Base-by-base conservation (phyloP, 1,284 basidiomycete species). In the Pterula multifida region DNA sequence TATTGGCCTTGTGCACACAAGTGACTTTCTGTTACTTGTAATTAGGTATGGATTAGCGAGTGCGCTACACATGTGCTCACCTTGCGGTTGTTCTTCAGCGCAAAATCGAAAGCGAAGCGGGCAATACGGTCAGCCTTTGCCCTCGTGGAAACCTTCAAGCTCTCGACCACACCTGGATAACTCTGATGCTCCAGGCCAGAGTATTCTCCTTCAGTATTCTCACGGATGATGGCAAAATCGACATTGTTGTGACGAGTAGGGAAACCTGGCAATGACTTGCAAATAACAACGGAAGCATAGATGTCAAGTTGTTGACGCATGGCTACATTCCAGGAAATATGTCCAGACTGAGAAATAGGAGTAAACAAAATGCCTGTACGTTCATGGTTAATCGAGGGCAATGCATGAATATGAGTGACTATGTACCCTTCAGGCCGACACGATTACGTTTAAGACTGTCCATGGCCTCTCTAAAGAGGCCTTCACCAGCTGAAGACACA, bases 191-290 rank as follows among this genome's bases (percentile, higher is more conserved):
- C 96, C 57, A 99, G 73, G 52, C 96, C 96, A 59, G 93, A 95
- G 75, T 99, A 99, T 73, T 99, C 96, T 60, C 96, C 96, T 76
- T 99, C 96, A 21, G 96, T 99, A 75, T 99, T 99, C 70, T 99
- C 96, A 71, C 96, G 93, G 66, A 99, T 98, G 69, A 98, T 94
- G 60, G 90, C 93, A 68, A 97, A 96, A 72, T 99, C 95, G 64
- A 98, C 96, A 63, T 96, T 86, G 56, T 83, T 76, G 74, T 99
- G 95, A 60, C 95, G 89, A 44, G 96, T 98, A 39, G 93, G 88
- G 72, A 94, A 84, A 49, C 96, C 96, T n/a, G 92, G 89, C 50
- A 98, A 82, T 49, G 94, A 92, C 71, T 98, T 98, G 85, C 96
- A 98, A 52, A 98, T 79, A 52, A 96, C 92, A 60, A 98, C 89